Evolutionary conservation across 192 early-diverging fungal genomes (phyloP), one percentile per base, ranked within the genome.

Genomic region (Entrophospora sp.): DNA sequence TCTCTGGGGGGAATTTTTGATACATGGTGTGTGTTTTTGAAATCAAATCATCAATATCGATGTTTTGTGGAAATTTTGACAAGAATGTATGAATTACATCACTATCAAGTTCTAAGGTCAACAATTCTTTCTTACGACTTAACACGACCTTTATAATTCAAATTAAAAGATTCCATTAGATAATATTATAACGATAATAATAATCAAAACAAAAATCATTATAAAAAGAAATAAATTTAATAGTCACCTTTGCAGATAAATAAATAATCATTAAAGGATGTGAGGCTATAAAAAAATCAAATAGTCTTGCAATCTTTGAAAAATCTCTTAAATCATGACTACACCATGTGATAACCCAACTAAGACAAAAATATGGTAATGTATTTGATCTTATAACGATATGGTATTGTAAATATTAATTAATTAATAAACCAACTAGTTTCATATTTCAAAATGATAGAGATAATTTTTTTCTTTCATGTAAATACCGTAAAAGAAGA

Each of bases 331-430:
- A 46, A 49, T 83, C 75, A 46, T 83, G 82, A 53, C 76, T 72
- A 37, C 78, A 83, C 82, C 82, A 83, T n/a, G 82, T 83, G 38
- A 83, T 81, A 0, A 83, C 77, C 82, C 82, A 83, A 51, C 79
- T 81, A 31, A 81, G 48, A 20, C 74, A 75, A 36, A 77, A 83
- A 69, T 76, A 81, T 0, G 81, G 79, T 20, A 81, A 43, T 2
- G 75, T 73, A n/a, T 69, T 64, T n/a, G 73, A 62, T 28, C 77
- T 79, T 55, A 44, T 8, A 30, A n/a, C 38, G 32, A 31, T 6
- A 43, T 20, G 13, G 7, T 22, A 24, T 24, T n/a, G n/a, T n/a
- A n/a, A n/a, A n/a, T n/a, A n/a, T n/a, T n/a, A n/a, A n/a, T n/a
- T n/a, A n/a, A n/a, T n/a, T n/a, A n/a, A n/a, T n/a, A n/a, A n/a